These are phyloP conservation scores for Lizanozyma gosingica DNA, from an alignment of 1,139 yeast species.

Conservation along the genomic window DNA sequence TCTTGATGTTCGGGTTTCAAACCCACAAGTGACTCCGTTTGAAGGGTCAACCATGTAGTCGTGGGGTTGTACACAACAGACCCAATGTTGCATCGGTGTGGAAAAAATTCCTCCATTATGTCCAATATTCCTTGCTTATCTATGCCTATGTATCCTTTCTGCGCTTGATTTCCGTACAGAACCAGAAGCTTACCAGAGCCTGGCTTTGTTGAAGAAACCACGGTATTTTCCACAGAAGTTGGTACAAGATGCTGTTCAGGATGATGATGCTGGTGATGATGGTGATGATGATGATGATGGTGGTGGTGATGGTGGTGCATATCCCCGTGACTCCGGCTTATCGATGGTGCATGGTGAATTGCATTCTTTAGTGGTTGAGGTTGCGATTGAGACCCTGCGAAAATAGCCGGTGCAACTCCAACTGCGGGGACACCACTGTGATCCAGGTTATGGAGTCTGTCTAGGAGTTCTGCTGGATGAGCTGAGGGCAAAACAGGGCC, in stretches of 20 bases:
- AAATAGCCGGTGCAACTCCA: too few relatives aligned
- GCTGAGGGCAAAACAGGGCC: too few relatives aligned
- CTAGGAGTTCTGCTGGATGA: too few relatives aligned
- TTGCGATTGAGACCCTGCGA: too few relatives aligned
- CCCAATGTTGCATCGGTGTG: conserved; percentile 48
- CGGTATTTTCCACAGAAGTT: not conserved
- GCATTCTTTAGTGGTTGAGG: too few relatives aligned
- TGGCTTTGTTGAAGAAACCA: not conserved
- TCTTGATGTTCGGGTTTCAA: conserved; percentile 25
- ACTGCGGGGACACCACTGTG: too few relatives aligned
- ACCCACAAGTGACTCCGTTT: conserved; percentile 28
- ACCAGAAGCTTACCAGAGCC: not conserved
- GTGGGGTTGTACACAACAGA: conserved; percentile 52
- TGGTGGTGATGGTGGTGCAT: conserved; percentile 4
- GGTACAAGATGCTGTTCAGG: conserved; percentile 1
- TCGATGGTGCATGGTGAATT: too few relatives aligned
- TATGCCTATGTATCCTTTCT: conserved; percentile 17
- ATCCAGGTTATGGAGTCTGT: too few relatives aligned
- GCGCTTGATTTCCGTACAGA: not conserved
- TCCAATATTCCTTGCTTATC: conserved; percentile 36
- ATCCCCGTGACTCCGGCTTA: conserved; percentile 2
- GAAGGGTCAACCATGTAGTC: conserved; percentile 38
- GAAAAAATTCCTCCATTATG: conserved; percentile 34
- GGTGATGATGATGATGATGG: conserved; percentile 10
- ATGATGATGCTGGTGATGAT: conserved; percentile 8